Conservation (phyloP, 495 filamentous ascomycete genomes). For the Pyrenopolyporus hunteri region DNA sequence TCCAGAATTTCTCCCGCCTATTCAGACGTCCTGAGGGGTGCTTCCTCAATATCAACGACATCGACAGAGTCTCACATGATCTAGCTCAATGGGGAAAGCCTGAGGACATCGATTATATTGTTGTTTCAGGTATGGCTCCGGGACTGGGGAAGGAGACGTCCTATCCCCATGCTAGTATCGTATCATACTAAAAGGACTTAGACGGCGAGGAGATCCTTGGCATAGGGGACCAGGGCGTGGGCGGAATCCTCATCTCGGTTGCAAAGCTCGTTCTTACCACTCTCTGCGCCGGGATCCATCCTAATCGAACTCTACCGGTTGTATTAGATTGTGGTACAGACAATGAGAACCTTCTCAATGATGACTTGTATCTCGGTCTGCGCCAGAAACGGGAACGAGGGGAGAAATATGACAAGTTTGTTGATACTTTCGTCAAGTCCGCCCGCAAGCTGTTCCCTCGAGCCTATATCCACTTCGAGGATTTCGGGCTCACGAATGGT, state of each 20-base stretch:
- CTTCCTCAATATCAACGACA: slow-evolving; percentile 64
- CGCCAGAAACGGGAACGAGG: slow-evolving; percentile 68
- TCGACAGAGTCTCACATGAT: slow-evolving; percentile 64
- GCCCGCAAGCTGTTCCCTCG: slow-evolving; percentile 73
- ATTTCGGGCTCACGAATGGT: slow-evolving; percentile 64
- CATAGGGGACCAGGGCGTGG: slow-evolving; percentile 91
- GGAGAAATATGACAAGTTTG: slow-evolving; percentile 77
- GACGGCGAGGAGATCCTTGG: slow-evolving; percentile 74
- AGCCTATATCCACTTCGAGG: slow-evolving; percentile 84
- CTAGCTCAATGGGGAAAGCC: slow-evolving; percentile 69
- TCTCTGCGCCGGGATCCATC: slow-evolving; percentile 83
- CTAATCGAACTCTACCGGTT: slow-evolving; percentile 77
- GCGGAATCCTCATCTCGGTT: slow-evolving; percentile 82
- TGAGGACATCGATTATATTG: slow-evolving; percentile 87
- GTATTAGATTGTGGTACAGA: slow-evolving; percentile 89
- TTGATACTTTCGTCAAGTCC: slow-evolving; percentile 73
- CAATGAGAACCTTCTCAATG: slow-evolving; percentile 77
- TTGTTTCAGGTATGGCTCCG: slow-evolving; percentile 68
- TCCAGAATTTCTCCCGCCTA: slow-evolving; percentile 79
- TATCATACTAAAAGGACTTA: slow-evolving; percentile 17
- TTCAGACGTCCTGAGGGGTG: slow-evolving; percentile 77
- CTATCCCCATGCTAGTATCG: not conserved
- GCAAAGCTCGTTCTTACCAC: slow-evolving; percentile 86
- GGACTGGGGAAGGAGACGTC: not conserved
- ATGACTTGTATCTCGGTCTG: slow-evolving; percentile 82